phyloP scores from a whole-genome alignment of 345 rosid genomes.

The Aquilaria yunnanensis region DNA sequence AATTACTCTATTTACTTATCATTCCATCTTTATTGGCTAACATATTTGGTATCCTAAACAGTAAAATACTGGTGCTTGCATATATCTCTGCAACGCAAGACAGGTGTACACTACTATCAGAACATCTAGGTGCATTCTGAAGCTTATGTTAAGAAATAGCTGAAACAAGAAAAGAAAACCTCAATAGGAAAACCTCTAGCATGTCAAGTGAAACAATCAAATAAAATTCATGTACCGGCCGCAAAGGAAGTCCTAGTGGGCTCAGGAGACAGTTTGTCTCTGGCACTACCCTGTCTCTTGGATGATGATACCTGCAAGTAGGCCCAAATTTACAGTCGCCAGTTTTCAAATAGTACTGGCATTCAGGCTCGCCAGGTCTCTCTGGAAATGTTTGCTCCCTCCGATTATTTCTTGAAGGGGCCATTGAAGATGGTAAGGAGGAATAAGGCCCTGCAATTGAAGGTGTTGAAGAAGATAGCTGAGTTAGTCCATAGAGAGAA shows the following conservation, averaged over 20 bases:
- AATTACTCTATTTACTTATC: too few species aligned
- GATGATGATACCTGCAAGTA: slow-evolving; percentile 90
- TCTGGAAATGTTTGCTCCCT: slow-evolving; percentile 78
- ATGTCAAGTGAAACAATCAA: background rate
- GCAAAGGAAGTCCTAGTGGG: slow-evolving; percentile 85
- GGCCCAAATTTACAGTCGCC: slow-evolving; percentile 94
- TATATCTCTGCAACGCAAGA: too few species aligned
- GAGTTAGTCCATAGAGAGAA: slow-evolving; percentile 62
- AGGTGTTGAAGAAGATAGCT: slow-evolving; percentile 66
- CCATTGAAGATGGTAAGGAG: slow-evolving; percentile 36
- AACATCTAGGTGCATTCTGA: too few species aligned
- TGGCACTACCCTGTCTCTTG: slow-evolving; percentile 56
- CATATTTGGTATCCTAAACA: too few species aligned
- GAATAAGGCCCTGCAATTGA: slow-evolving; percentile 54
- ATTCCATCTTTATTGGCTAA: too few species aligned
- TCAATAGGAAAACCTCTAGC: background rate
- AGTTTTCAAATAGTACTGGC: slow-evolving; percentile 77
- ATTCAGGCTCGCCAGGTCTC: slow-evolving; percentile 92
- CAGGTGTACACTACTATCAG: too few species aligned
- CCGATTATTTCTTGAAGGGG: slow-evolving; percentile 49
- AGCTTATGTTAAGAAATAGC: background rate
- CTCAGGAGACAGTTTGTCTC: slow-evolving; percentile 57
- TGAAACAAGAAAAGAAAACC: background rate
- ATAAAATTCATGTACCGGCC: slow-evolving; percentile 49
- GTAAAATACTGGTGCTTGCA: too few species aligned